A percentile compares a stretch with the other conserved stretches of the same genome.
These are phyloP conservation scores for Pseudoscleropodium purum DNA, from an alignment of 225 moss, liverwort and hornwort species.

Conservation along the genomic window DNA sequence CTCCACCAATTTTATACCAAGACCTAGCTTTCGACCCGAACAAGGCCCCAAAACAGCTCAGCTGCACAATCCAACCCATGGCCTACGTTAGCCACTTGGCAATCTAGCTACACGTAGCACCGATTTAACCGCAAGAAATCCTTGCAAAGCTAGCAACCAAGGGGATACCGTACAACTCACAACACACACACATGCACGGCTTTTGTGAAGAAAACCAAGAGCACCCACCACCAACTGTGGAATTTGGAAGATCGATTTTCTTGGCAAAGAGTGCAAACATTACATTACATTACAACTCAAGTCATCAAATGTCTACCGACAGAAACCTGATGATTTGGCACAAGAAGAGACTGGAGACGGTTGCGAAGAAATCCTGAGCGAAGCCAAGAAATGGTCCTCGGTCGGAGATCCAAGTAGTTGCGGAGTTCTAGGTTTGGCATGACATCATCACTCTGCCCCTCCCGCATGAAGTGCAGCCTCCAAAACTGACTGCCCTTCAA, in stretches of 20 bases:
- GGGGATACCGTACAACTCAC: background rate
- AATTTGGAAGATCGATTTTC: background rate
- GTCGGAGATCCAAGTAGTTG: background rate
- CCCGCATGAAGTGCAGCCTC: background rate
- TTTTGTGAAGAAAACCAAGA: background rate
- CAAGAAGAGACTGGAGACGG: too few relatives aligned
- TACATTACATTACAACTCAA: background rate
- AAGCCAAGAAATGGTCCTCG: too few relatives aligned
- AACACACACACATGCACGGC: background rate
- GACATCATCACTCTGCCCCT: background rate
- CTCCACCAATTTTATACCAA: background rate
- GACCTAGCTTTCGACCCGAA: background rate
- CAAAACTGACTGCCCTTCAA: background rate
- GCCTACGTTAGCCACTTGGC: background rate
- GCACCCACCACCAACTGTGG: background rate
- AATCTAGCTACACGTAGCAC: too few relatives aligned
- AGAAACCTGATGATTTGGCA: background rate
- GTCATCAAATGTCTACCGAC: background rate
- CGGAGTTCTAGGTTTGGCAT: background rate
- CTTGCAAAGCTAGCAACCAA: background rate
- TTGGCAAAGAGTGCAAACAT: background rate
- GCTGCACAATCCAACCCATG: background rate
- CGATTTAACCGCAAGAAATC: background rate
- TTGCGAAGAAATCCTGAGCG: background rate
- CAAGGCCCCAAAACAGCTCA: background rate